A percentile compares a stretch with the other conserved stretches of the same genome.
phyloP scores from a whole-genome alignment of 768 basidiomycete genomes.

The Dioszegia crocea region DNA sequence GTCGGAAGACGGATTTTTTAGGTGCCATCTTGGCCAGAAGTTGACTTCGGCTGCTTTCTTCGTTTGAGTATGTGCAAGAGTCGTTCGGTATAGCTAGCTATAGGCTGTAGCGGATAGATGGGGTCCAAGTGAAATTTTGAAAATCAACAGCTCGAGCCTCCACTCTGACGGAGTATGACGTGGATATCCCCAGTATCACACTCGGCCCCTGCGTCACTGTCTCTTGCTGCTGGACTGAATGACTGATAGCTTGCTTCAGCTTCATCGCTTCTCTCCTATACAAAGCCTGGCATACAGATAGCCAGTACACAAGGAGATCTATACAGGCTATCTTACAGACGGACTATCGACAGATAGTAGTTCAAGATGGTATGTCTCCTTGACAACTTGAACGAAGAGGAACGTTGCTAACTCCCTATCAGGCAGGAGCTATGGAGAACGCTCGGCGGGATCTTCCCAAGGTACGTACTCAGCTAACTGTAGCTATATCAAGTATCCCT shows the following conservation, averaged over 20 bases:
- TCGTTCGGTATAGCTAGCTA: too few relatives aligned
- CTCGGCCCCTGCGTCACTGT: neutral
- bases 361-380: constrained; percentile 13
- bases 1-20: constrained; percentile 70
- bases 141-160: neutral
- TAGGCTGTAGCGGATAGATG: too few relatives aligned
- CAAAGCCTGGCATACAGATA: neutral
- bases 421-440: constrained; percentile 91
- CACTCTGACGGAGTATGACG: neutral
- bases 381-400: neutral
- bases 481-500: neutral
- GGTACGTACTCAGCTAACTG: constrained; percentile 23
- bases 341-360: neutral
- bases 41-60: neutral
- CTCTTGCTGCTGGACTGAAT: neutral
- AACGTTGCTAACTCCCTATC: neutral
- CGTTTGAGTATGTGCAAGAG: too few relatives aligned
- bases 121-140: neutral
- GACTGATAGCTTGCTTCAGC: neutral
- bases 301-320: neutral
- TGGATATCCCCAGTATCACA: neutral
- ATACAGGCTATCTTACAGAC: neutral
- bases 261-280: neutral
- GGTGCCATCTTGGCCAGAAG: constrained; percentile 25
- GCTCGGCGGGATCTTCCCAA: constrained; percentile 82